Percentiles rank a stretch among this genome's conserved stretches.
Conservation (phyloP, 768 basidiomycete genomes). For the Kwoniella dejecticola region DNA sequence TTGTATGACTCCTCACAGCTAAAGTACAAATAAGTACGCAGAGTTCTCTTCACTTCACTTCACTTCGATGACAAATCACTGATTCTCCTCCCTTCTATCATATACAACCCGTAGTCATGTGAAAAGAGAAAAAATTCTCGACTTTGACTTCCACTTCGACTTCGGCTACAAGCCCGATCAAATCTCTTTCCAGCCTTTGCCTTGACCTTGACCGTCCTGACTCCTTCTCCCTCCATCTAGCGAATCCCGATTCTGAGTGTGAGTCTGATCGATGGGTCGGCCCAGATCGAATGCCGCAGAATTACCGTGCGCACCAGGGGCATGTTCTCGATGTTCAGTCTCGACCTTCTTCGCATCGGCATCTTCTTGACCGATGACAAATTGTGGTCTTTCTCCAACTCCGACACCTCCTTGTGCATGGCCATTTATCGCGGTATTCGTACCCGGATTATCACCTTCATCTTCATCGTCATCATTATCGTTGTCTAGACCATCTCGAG, state of each 20-base stretch:
- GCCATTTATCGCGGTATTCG: neutral
- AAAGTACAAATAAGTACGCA: no score
- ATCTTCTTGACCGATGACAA: conserved; percentile 37
- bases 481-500: conserved; percentile 36
- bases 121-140: no score
- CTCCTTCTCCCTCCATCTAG: conserved; percentile 4
- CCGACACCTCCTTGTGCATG: neutral
- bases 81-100: no score
- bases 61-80: no score
- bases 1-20: no score
- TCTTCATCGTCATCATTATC: conserved; percentile 33
- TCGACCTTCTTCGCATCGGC: conserved; percentile 1
- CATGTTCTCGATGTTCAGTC: conserved; percentile 6
- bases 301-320: neutral
- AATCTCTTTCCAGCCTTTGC: conserved; percentile 31
- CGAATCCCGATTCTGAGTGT: neutral
- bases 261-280: neutral
- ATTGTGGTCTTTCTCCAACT: conserved; percentile 42
- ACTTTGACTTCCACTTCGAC: no score
- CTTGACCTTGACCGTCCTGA: conserved; percentile 25
- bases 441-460: neutral
- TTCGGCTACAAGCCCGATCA: neutral
- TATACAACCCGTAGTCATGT: no score
- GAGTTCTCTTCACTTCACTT: no score
- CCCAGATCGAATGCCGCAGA: conserved; percentile 1